A percentile compares a stretch with the other conserved stretches of the same genome.
Conservation (phyloP, 805 yeast genomes). For the Pichia cabralensis region DNA sequence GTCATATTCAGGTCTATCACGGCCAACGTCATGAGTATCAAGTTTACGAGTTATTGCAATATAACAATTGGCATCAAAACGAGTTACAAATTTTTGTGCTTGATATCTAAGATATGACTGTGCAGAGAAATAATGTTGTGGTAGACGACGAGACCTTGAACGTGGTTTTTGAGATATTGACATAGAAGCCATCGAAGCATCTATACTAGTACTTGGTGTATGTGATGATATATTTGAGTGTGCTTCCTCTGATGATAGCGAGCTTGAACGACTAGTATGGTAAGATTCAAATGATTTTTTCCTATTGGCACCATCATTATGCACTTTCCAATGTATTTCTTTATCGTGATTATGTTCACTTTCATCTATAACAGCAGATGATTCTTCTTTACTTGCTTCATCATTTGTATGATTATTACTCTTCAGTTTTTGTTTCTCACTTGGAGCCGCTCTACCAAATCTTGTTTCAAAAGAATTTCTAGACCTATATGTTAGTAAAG, state of each 20-base stretch:
- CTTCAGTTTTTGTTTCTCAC: constrained; percentile 16
- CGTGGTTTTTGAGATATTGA: constrained; percentile 18
- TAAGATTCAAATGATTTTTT: constrained; percentile 22
- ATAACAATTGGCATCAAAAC: constrained; percentile 96
- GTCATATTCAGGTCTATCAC: constrained; percentile 47
- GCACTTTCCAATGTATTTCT: constrained; percentile 75
- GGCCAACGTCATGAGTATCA: constrained; percentile 89
- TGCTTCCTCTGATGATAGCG: constrained; percentile 19
- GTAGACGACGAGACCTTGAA: constrained; percentile 29
- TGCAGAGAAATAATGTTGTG: constrained; percentile 76
- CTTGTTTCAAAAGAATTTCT: constrained; percentile 85
- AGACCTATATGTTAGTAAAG: constrained; percentile 84
- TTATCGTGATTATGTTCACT: constrained; percentile 23
- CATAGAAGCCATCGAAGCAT: constrained; percentile 16
- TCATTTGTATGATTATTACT: constrained; percentile 7
- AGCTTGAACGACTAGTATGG: constrained; percentile 21
- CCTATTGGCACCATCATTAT: constrained; percentile 62
- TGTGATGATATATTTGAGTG: constrained; percentile 2
- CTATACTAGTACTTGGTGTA: constrained; percentile 4
- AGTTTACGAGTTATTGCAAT: constrained; percentile 87
- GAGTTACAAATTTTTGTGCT: constrained; percentile 76
- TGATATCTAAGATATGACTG: constrained; percentile 92
- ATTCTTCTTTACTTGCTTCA: constrained; percentile 13
- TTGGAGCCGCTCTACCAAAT: constrained; percentile 78
- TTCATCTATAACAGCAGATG: constrained; percentile 13